phyloP scores from a whole-genome alignment of 352 stramenopile genomes.

The Phytophthora palmivora region DNA sequence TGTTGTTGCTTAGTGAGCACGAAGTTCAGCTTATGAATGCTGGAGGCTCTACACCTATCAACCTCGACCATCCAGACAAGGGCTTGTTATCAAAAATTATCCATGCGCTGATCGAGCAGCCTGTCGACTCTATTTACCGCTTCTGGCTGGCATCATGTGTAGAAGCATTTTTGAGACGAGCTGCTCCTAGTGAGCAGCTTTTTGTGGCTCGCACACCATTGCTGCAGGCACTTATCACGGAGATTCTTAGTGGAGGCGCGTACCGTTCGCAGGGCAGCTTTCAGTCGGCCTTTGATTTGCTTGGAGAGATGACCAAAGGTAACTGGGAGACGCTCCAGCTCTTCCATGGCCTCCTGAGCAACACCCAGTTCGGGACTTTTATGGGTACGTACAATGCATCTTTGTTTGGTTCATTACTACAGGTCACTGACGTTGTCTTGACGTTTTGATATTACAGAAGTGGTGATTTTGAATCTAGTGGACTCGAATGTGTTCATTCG shows the following conservation, averaged over 20 bases:
- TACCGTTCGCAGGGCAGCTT: constrained; percentile 92
- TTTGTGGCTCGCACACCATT: constrained; percentile 92
- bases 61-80: constrained; percentile 74
- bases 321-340: constrained; percentile 92
- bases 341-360: constrained; percentile 87
- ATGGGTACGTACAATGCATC: constrained; percentile 69
- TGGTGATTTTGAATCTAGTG: constrained; percentile 94
- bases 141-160: constrained; percentile 98
- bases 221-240: constrained; percentile 85
- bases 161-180: constrained; percentile 94
- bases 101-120: constrained; percentile 88
- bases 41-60: constrained; percentile 51
- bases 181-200: constrained; percentile 87
- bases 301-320: constrained; percentile 96
- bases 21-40: constrained; percentile 68
- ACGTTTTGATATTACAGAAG: constrained; percentile 52
- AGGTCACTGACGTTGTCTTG: constrained; percentile 12
- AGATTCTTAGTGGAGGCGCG: constrained; percentile 84
- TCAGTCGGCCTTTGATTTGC: constrained; percentile 96
- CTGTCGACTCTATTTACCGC: constrained; percentile 94
- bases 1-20: constrained; percentile 78
- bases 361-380: constrained; percentile 90
- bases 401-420: constrained; percentile 9
- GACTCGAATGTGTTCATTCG: constrained; percentile 98
- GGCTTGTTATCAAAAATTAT: constrained; percentile 94